Conservation (phyloP, 2,329 filamentous ascomycete genomes). For the Didymella segeticola region DNA sequence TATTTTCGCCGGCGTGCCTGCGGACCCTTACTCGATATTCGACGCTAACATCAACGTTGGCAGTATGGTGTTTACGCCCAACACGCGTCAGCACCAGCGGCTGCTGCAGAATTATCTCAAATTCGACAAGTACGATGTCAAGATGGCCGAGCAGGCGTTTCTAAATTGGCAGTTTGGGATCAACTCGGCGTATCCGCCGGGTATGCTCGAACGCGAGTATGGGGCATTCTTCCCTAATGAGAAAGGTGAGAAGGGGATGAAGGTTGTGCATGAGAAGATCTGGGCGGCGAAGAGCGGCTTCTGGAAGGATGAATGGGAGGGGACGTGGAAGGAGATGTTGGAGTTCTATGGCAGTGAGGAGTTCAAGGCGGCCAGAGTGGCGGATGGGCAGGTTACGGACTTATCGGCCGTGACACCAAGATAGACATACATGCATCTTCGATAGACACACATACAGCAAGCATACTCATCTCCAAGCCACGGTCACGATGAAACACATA, state of each 20-base stretch:
- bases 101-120: slow-evolving; percentile 45
- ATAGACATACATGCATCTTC: background rate
- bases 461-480: too few relatives aligned
- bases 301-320: slow-evolving; percentile 36
- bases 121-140: slow-evolving; percentile 36
- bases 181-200: slow-evolving; percentile 37
- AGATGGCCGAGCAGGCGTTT: slow-evolving; percentile 45
- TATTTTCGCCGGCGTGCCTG: slow-evolving; percentile 35
- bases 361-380: slow-evolving; percentile 23
- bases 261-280: slow-evolving; percentile 47
- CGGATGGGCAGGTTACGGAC: slow-evolving; percentile 9
- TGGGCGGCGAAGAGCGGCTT: slow-evolving; percentile 31
- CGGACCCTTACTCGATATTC: slow-evolving; percentile 25
- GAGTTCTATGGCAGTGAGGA: slow-evolving; percentile 32
- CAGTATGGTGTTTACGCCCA: slow-evolving; percentile 42
- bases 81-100: slow-evolving; percentile 36
- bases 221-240: slow-evolving; percentile 38
- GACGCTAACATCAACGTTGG: slow-evolving; percentile 35
- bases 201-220: slow-evolving; percentile 33
- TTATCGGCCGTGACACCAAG: background rate
- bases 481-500: background rate
- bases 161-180: slow-evolving; percentile 43
- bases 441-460: background rate
- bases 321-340: slow-evolving; percentile 35
- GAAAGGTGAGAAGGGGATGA: slow-evolving; percentile 33